Base-by-base conservation (phyloP, 2,329 filamentous ascomycete genomes). In the Cladophialophora bantiana region DNA sequence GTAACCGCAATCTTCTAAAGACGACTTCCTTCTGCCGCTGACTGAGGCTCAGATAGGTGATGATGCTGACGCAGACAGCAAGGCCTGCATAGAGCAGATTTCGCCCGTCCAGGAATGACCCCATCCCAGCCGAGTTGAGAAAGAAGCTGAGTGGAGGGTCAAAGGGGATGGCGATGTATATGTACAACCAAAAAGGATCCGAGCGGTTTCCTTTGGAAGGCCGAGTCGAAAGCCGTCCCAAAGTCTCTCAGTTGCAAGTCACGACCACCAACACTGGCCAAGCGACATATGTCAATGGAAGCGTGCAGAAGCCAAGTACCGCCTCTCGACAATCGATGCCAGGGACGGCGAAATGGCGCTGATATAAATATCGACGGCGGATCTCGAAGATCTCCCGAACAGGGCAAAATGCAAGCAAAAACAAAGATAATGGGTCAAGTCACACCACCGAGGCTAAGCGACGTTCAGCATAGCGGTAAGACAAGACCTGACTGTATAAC, bases 11-110 rank as follows among this genome's bases (percentile, higher is more conserved):
- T 62, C 78, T 76, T 62, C 73, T 70, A 18, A 82, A 70, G 3
- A 86, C 52, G 5, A 80, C 70, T 67, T 78, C 77, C 31, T 79
- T 77, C 67, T 79, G 79, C 18, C 67, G 31, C 63, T 71, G 73
- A 26, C 71, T 74, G 6, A 79, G 64, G 35, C 71, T 52, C 10
- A 78, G 59, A 57, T 73, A 79, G 13, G 66, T 67, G 48, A 73
- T 66, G 26, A 53, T 31, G 31, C 52, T 40, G 36, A 68, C 26
- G 40, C 61, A 69, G 6, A 69, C n/a, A 38, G 57, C 66, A 32
- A 69, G 59, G 26, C 62, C 68, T 48, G 65, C 34, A n/a, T 59
- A 67, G 36, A 72, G 71, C 18, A 67, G 53, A 13, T 59, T 58
- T 35, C 60, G 59, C 57, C 66, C 65, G 50, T 66, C 62, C n/a